Evolutionary conservation across 164 flowering plant genomes (phyloP), one percentile per base, ranked within the genome.

Genomic region (Chimonanthus praecox): DNA sequence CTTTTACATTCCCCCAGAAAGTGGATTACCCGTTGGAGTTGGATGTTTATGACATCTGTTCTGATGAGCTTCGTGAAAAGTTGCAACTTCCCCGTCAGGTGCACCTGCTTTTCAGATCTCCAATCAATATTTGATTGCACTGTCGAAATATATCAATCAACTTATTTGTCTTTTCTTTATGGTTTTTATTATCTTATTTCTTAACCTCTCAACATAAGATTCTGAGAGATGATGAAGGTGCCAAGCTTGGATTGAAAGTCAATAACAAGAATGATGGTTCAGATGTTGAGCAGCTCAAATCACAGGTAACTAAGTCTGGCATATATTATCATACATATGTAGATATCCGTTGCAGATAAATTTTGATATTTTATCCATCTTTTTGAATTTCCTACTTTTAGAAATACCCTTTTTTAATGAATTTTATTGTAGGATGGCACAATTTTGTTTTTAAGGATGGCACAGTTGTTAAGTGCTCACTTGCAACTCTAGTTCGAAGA

Each of bases 11-110:
- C 49, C 78, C 21, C 49, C 84, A 96, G 99, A 96, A 94, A 94
- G 99, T 96, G 67, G 98, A 94, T 82, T 96, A 90, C 72, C 99
- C 99, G 6, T 74, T 94, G 85, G 91, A 88, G 90, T 84, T 96
- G 85, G 99, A 96, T 85, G 82, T 92, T 75, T 91, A 79, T 84
- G 99, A 94, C 84, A 69, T 94, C 0, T 94, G 99, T 83, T 91
- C 99, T 1, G 96, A 91, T 73, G 94, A 90, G 63, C 95, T 94
- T 62, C 85, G 86, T 48, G 83, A 88, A 73, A 85, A 82, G 75
- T 77, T 94, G 82, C 97, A 89, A 78, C 86, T 79, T 79, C 99
- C 99, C 78, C 95, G 99, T 50, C 79, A 82, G 94, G 97, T 96
- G 80, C 50, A 47, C 70, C 48, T 48, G 10, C 16, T 48, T 68